Base-by-base conservation (phyloP, 2,329 filamentous ascomycete genomes). In the Aspergillus chevalieri region DNA sequence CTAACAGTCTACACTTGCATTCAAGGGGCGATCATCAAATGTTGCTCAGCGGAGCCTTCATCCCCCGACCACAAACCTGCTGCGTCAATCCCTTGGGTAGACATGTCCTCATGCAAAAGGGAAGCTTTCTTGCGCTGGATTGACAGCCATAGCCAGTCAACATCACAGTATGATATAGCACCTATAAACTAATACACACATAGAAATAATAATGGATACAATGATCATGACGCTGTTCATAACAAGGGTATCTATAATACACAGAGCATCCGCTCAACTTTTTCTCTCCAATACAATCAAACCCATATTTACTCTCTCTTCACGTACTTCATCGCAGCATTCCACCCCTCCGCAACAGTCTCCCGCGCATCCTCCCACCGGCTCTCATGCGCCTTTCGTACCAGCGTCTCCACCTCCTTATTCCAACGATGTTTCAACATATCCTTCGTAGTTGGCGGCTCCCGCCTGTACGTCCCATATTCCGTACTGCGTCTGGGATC, bases 381-480 rank as follows among this genome's bases (percentile, higher is more conserved):
- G 52, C 79, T 82, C 30, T 71, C 76, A 69, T 89, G 82, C 49
- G 82, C 79, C 77, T 81, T 85, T 51, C 75, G 76, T 48, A 86
- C 84, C 46, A 84, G 77, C 52, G 76, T 75, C 65, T 85, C 79
- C 33, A 92, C 69, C 68, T 92, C 87, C 46, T 78, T 69, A 67
- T 93, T 92, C 87, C 87, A 92, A 52, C 81, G 76, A 61, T 87
- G 84, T 74, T 92, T 92, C 59, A 84, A 77, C 33, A 81, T 74
- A 64, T 90, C 86, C 47, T 83, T 65, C 45, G 87, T 72, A 44
- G 77, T 76, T 24, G 78, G 75, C 10, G 22, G 38, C 17, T 17
- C 34, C n/a, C n/a, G 34, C 6, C 15, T 12, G 9, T 4, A 36
- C 2, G n/a, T 7, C 6, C 15, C 34, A 36, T 21, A 47, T 12